Evolutionary conservation across 192 early-diverging fungal species (phyloP).

Genomic region (Borealophlyctis nickersoniae): DNA sequence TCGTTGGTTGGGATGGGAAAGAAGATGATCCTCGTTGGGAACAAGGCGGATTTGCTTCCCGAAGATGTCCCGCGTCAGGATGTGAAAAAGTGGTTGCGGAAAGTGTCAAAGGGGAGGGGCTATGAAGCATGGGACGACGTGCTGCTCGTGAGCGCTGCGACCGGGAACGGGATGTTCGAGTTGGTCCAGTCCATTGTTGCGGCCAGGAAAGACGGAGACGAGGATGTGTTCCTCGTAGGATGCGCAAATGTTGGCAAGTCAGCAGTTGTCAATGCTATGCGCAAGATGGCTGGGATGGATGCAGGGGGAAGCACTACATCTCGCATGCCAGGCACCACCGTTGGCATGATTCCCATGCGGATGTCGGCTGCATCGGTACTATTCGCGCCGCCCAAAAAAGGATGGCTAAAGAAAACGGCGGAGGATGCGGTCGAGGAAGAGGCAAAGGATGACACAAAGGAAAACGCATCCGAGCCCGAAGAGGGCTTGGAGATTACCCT

Average conservation of each 20-base stretch:
- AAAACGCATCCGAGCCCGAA: not conserved
- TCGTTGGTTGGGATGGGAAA: conserved; percentile 47
- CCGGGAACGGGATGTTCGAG: conserved; percentile 9
- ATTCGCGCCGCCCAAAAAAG: not conserved
- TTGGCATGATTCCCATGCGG: conserved; percentile 58
- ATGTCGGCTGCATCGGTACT: conserved; percentile 16
- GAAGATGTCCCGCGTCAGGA: conserved; percentile 43
- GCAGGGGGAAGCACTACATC: conserved; percentile 52
- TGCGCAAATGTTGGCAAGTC: conserved; percentile 78
- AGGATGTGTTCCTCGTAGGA: conserved; percentile 70
- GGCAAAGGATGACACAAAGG: not conserved
- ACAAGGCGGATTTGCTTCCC: conserved; percentile 71
- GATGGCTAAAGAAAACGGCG: not conserved
- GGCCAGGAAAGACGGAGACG: conserved; percentile 29
- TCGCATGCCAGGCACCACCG: conserved; percentile 70
- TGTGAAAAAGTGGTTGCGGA: conserved; percentile 47
- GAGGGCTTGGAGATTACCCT: not conserved
- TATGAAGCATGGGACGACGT: conserved; percentile 6
- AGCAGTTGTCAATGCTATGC: conserved; percentile 64
- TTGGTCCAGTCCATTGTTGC: conserved; percentile 28
- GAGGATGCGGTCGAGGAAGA: not conserved
- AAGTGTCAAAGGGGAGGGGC: not conserved
- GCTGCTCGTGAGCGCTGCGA: conserved; percentile 14
- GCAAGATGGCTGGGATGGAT: conserved; percentile 42
- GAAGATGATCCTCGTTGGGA: conserved; percentile 60